These are phyloP conservation scores for Arthrobotrys sphaeroides DNA, from an alignment of 2,329 filamentous ascomycete genomes.

Conservation along the genomic window DNA sequence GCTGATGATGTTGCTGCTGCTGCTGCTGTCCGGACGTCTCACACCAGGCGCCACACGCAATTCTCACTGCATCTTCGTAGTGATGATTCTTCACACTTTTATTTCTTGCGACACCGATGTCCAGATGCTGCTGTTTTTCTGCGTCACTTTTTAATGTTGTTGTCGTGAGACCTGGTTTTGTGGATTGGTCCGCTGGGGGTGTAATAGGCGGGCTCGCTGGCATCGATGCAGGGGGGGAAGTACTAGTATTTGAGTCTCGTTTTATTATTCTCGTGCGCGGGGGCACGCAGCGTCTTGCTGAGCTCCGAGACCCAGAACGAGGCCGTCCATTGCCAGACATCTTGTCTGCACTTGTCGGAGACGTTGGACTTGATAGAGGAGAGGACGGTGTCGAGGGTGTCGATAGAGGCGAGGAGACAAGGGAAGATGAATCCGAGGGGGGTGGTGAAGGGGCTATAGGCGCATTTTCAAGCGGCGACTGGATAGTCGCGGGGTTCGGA, in stretches of 20 bases:
- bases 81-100: slow-evolving; percentile 37
- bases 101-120: slow-evolving; percentile 10
- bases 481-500: slow-evolving; percentile 35
- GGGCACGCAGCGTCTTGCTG: slow-evolving; percentile 37
- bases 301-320: slow-evolving; percentile 42
- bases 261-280: slow-evolving; percentile 49
- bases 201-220: slow-evolving; percentile 31
- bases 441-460: slow-evolving; percentile 30
- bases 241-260: slow-evolving; percentile 19
- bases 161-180: not conserved
- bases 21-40: slow-evolving; percentile 25
- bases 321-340: not conserved
- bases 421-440: slow-evolving; percentile 35
- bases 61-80: slow-evolving; percentile 51
- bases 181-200: slow-evolving; percentile 10
- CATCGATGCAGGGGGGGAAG: slow-evolving; percentile 8
- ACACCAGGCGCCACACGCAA: slow-evolving; percentile 50
- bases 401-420: slow-evolving; percentile 11
- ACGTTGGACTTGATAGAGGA: slow-evolving; percentile 17
- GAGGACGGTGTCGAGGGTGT: slow-evolving; percentile 23
- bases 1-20: not conserved
- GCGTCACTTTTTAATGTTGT: not conserved
- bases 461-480: slow-evolving; percentile 36
- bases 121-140: slow-evolving; percentile 9
- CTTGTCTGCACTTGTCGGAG: slow-evolving; percentile 7